Evolutionary conservation across 78 protist species (phyloP), one percentile per base, ranked within the genome.

Genomic region (Isochrysis galbana): DNA sequence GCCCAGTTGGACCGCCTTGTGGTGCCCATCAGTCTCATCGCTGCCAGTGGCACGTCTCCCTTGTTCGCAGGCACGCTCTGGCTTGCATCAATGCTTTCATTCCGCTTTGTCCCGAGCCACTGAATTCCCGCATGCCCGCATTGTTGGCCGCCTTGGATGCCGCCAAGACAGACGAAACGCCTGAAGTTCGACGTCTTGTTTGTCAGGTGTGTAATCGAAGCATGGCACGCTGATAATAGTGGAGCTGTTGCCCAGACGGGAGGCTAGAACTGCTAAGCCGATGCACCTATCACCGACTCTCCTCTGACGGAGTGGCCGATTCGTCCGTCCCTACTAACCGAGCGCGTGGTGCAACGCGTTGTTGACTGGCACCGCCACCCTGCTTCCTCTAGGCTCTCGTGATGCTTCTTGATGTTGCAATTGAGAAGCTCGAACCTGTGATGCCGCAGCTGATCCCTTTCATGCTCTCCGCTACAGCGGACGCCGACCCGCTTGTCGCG

Each of bases 401-500:
- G 3, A 39, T 32, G 87, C 80, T 96, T 84, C 90, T 89, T 17
- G 95, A 93, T 5, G 78, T 80, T 42, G 42, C 80, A 23, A 61
- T 92, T 21, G 95, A 94, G 34, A 51, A 84, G 45, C 46, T 96
- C 67, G 78, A 34, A 70, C 91, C 95, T 14, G 93, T 80, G 38
- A 80, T 94, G 38, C 47, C 61, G 45, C 80, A 94, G 11, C 91
- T 96, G 51, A 87, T 96, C 67, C 39, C 90, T 88, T 94, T 70
- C 72, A 94, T 96, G 95, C 38, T 95, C 41, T 61, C 22, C 36
- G 10, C 94, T 23, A 89, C 96, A 10, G 91, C n/a, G 87, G 98
- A 95, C 93, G 45, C 21, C 38, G 86, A 95, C 29, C 95, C 94
- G 69, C 87, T 89, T 1, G 97, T 96, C 45, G 95, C 96, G 34